Base-by-base conservation (phyloP, 306 rosid species). In the Prunus mira region DNA sequence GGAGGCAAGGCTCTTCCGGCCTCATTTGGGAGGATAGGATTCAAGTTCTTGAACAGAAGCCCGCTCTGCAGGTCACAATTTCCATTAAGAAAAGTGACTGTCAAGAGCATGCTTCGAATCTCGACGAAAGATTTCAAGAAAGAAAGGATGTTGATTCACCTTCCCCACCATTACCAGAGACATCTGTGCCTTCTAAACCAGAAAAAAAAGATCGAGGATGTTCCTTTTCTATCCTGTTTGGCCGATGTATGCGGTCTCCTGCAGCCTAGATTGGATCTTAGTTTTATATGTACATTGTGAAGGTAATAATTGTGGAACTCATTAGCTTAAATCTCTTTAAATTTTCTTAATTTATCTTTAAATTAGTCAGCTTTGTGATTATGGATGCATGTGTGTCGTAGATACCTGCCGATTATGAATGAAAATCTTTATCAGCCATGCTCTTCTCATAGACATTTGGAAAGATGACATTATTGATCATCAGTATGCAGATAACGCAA, bases 1-100 rank as follows among this genome's bases (percentile, higher is more conserved):
- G 96, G 65, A 73, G 96, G 78, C 97, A 87, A 74, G 97, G 97
- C 74, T 93, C 97, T n/a, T 93, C 93, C 0, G 96, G 97, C 12
- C 76, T 77, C 34, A 90, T 89, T 78, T 93, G 97, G 97, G 81
- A 74, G 12, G 87, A 90, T 52, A 79, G 62, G 0, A 18, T 71
- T 17, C 78, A 50, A 28, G 19, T 51, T n/a, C 55, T 34, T 22
- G 84, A 84, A 0, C 58, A 77, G 56, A 90, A 84, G 58, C 25
- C 27, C 5, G 15, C 30, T 3, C 20, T 28, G 43, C 20, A n/a
- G n/a, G 27, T 67, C 17, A 17, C 58, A 66, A 13, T 77, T 4
- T 20, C 71, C 12, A 1, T 54, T 11, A 24, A 50, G 62, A 69
- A 15, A 15, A 61, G 65, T 41, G 82, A 73, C 8, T 80, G 51